Conservation (phyloP, 495 filamentous ascomycete species). For the Penicillium malachiteum region DNA sequence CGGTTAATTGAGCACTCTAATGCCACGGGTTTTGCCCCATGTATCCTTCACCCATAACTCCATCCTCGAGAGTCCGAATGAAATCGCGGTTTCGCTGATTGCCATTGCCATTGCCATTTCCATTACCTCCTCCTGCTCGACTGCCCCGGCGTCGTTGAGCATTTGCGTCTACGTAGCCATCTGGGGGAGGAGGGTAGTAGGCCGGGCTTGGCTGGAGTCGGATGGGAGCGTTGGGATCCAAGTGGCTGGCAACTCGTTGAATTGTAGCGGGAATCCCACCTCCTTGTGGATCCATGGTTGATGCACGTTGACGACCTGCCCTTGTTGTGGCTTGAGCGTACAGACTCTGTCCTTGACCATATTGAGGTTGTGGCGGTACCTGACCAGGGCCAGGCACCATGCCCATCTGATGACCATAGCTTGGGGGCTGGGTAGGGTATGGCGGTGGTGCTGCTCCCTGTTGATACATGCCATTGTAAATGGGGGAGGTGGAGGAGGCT, state of each 20-base stretch:
- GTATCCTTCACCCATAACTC: constrained; percentile 83
- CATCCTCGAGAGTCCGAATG: constrained; percentile 89
- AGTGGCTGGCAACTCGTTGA: constrained; percentile 93
- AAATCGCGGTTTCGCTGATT: constrained; percentile 76
- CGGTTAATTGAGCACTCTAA: constrained; percentile 25
- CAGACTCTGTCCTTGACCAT: constrained; percentile 67
- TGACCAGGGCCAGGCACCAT: constrained; percentile 61
- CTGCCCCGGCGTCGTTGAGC: constrained; percentile 75
- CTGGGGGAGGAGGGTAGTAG: constrained; percentile 95
- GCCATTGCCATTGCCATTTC: constrained; percentile 19
- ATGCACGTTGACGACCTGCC: constrained; percentile 83
- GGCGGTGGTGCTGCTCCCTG: constrained; percentile 77
- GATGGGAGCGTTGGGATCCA: constrained; percentile 94
- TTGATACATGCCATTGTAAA: constrained; percentile 81
- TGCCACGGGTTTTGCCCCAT: constrained; percentile 66
- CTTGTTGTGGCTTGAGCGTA: constrained; percentile 85
- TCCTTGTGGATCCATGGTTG: constrained; percentile 91
- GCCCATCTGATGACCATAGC: constrained; percentile 72
- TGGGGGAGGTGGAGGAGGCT: constrained; percentile 45
- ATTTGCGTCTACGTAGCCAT: constrained; percentile 68
- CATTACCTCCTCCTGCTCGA: constrained; percentile 48
- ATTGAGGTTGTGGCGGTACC: constrained; percentile 61
- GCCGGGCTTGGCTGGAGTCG: constrained; percentile 92
- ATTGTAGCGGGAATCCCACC: constrained; percentile 89
- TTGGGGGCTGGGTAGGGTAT: constrained; percentile 68